Percentiles rank a stretch among this genome's conserved stretches.
phyloP scores from a whole-genome alignment of 352 stramenopile genomes.

The Globisporangium spiculum region DNA sequence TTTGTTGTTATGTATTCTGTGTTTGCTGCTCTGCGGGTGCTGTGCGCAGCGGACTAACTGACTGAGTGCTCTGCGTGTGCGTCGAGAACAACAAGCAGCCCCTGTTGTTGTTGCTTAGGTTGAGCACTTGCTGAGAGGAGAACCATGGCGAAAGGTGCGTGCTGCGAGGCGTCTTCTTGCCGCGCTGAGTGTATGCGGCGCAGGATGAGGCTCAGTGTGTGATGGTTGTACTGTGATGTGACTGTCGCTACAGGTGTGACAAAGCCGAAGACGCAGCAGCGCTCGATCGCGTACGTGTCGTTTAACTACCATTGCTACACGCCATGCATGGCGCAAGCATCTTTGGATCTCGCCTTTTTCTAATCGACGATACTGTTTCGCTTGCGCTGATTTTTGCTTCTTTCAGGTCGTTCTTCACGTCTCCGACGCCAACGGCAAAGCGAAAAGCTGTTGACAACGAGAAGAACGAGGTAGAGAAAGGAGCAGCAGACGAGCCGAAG shows the following conservation, averaged over 20 bases:
- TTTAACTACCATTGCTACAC: not conserved
- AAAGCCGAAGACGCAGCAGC: constrained; percentile 50
- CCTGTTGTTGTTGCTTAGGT: not conserved
- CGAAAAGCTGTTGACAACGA: constrained; percentile 29
- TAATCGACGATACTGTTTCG: not conserved
- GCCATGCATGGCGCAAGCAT: not conserved
- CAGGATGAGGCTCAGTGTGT: not conserved
- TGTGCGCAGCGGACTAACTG: not conserved
- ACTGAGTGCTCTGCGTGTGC: not conserved
- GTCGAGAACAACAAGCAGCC: not conserved
- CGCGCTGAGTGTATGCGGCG: not conserved
- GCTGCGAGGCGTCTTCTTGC: not conserved
- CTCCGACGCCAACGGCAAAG: constrained; percentile 26
- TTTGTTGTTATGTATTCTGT: not conserved
- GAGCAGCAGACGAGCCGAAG: not conserved
- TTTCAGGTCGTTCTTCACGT: constrained; percentile 56
- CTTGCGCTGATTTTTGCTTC: not conserved
- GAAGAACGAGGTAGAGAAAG: not conserved
- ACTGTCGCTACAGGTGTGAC: constrained; percentile 3
- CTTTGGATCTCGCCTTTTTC: not conserved
- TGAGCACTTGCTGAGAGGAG: not conserved
- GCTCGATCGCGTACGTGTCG: constrained; percentile 58
- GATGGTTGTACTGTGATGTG: not conserved
- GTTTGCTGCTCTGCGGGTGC: not conserved
- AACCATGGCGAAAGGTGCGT: constrained; percentile 14